These are phyloP conservation scores for Xylaria intraflava DNA, from an alignment of 495 filamentous ascomycete genomes.

Conservation along the genomic window DNA sequence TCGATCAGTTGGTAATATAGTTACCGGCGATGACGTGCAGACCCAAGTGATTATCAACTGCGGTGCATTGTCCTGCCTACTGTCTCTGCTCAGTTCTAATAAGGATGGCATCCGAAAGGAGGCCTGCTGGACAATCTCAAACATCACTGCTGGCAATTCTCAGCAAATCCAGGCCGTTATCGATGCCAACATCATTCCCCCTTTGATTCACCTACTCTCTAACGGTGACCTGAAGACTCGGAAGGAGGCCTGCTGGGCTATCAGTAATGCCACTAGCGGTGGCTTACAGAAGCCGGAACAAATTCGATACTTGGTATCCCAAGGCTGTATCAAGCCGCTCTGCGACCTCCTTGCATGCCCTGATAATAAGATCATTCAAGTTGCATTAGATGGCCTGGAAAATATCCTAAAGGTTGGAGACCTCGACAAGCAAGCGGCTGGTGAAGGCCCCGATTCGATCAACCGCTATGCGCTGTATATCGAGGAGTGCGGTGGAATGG, in stretches of 20 bases:
- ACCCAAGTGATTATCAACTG: constrained; percentile 99
- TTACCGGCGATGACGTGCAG: constrained; percentile 97
- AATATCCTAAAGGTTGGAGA: constrained; percentile 99
- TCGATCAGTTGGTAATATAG: constrained; percentile 96
- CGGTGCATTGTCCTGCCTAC: constrained; percentile 81
- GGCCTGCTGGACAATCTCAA: constrained; percentile 99
- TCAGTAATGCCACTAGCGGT: constrained; percentile 96
- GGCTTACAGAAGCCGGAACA: constrained; percentile 98
- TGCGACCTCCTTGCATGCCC: constrained; percentile 95
- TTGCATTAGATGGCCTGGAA: constrained; percentile 95
- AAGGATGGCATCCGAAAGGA: constrained; percentile 99
- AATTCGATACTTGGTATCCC: constrained; percentile 86
- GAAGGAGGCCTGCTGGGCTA: constrained; percentile 99
- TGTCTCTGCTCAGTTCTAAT: constrained; percentile 86
- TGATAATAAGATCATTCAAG: constrained; percentile 99
- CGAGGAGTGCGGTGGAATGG: constrained; percentile 98
- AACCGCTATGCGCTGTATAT: constrained; percentile 98
- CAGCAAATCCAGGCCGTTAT: constrained; percentile 96
- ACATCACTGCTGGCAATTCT: constrained; percentile 96
- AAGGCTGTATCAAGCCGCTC: constrained; percentile 95
- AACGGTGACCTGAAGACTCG: constrained; percentile 99
- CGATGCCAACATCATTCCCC: constrained; percentile 93
- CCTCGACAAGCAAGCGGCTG: constrained; percentile 87
- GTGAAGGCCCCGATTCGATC: constrained; percentile 66
- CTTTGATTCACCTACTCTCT: constrained; percentile 88